These are phyloP conservation scores for Trametes cubensis DNA, from an alignment of 768 basidiomycete genomes.

Conservation along the genomic window DNA sequence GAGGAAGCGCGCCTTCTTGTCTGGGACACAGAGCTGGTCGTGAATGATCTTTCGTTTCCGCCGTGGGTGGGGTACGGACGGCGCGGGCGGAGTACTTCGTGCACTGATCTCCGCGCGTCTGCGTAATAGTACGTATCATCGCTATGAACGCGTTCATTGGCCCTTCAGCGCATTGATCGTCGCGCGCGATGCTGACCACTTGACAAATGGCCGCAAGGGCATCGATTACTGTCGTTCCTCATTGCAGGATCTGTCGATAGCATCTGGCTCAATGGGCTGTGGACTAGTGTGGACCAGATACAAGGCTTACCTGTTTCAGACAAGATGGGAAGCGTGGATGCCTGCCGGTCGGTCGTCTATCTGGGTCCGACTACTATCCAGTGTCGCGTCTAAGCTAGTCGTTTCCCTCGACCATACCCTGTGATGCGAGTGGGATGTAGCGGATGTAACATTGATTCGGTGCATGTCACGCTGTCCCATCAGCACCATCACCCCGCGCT, in stretches of 20 bases:
- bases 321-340: too few relatives aligned
- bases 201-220: neutral
- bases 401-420: too few relatives aligned
- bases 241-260: neutral
- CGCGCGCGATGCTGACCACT: neutral
- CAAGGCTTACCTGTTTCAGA: too few relatives aligned
- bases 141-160: too few relatives aligned
- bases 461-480: constrained; percentile 9
- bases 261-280: too few relatives aligned
- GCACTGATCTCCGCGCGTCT: neutral
- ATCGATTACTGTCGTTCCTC: neutral
- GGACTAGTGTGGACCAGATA: too few relatives aligned
- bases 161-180: neutral
- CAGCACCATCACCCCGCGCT: constrained; percentile 17
- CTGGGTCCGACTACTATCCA: too few relatives aligned
- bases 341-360: too few relatives aligned
- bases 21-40: neutral
- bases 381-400: too few relatives aligned
- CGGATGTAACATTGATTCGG: neutral
- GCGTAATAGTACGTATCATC: neutral
- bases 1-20: neutral
- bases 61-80: neutral
- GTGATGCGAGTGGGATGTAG: neutral
- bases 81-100: neutral
- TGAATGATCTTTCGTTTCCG: neutral